phyloP scores from a whole-genome alignment of 305 asterid genomes.

The Solanum aculeatissimum region DNA sequence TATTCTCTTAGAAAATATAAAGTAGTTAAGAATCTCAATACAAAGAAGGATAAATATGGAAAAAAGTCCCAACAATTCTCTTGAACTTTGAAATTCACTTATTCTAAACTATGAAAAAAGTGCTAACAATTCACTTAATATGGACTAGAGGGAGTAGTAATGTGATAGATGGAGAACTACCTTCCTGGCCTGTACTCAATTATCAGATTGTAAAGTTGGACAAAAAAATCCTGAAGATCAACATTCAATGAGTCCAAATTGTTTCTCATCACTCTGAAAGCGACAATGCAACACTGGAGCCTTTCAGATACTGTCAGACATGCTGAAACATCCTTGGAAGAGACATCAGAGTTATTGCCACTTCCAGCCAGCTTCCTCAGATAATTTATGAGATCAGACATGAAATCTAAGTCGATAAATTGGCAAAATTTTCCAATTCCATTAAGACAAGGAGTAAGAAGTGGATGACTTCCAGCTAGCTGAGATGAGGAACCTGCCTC shows the following conservation, averaged over 20 bases:
- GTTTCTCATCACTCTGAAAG: conserved; percentile 84
- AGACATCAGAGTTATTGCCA: conserved; percentile 26
- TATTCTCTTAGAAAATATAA: too few species aligned
- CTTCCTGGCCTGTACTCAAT: conserved; percentile 90
- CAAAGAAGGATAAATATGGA: too few species aligned
- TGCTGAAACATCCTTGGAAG: conserved; percentile 29
- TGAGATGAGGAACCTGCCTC: conserved; percentile 28
- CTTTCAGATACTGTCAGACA: conserved; percentile 65
- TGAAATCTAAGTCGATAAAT: conserved; percentile 79
- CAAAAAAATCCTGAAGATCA: conserved; percentile 82
- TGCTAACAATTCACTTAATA: too few species aligned
- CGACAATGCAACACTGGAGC: conserved; percentile 84
- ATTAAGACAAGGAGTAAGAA: conserved; percentile 75
- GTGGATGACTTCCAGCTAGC: conserved; percentile 51
- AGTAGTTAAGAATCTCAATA: too few species aligned
- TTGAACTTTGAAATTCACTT: too few species aligned
- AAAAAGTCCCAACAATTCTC: too few species aligned
- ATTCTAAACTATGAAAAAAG: too few species aligned
- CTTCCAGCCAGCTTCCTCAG: conserved; percentile 77
- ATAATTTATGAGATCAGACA: conserved; percentile 82
- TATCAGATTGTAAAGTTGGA: conserved; percentile 72
- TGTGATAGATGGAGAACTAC: conserved; percentile 19
- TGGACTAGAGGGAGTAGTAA: not conserved
- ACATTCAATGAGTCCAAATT: conserved; percentile 91
- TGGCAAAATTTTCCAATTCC: conserved; percentile 91